Evolutionary conservation across 345 rosid genomes (phyloP), one percentile per base, ranked within the genome.

Genomic region (Durio zibethinus): DNA sequence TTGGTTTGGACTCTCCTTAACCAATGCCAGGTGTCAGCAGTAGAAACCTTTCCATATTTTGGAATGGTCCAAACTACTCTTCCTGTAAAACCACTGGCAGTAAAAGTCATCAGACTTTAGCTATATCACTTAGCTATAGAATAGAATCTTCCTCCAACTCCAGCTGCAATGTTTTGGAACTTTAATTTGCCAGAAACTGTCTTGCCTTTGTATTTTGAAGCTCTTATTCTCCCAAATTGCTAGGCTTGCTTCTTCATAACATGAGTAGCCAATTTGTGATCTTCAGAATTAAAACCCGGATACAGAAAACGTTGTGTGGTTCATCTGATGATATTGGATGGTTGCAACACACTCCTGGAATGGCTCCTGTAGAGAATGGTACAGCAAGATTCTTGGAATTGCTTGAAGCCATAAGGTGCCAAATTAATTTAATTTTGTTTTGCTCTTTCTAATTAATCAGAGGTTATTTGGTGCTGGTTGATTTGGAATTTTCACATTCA

Each of bases 291-390:
- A 73, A 63, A 50, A 85, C 92, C 80, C 86, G 92, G 61, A 74
- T 89, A 54, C 80, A 60, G 68, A 91, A 68, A 82, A 86, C 93
- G 8, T 74, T 89, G 78, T 84, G 38, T 20, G 96, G 93, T 75
- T 91, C 96, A 72, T 82, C 88, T 50, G 87, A 86, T 78, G 96
- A 89, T 82, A 89, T 91, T 64, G 96, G 96, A 65, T 91, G 92
- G 96, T 76, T 91, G 74, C 92, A 88, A 84, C 62, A 7, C 45
- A 72, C 88, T 27, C 90, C 90, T 45, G 91, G 86, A 80, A 86
- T 91, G 88, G 84, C 89, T 82, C 83, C 93, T 43, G 85, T 87
- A 25, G 82, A 81, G 74, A 86, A 89, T 76, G 92, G 96, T 65
- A 88, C 91, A 29, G 12, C 86, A 62, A 84, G 87, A 85, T 91